Percentiles rank a stretch among this genome's conserved stretches.
Evolutionary conservation across 2,329 filamentous ascomycete species (phyloP).

Genomic region (Dendryphion nanum): DNA sequence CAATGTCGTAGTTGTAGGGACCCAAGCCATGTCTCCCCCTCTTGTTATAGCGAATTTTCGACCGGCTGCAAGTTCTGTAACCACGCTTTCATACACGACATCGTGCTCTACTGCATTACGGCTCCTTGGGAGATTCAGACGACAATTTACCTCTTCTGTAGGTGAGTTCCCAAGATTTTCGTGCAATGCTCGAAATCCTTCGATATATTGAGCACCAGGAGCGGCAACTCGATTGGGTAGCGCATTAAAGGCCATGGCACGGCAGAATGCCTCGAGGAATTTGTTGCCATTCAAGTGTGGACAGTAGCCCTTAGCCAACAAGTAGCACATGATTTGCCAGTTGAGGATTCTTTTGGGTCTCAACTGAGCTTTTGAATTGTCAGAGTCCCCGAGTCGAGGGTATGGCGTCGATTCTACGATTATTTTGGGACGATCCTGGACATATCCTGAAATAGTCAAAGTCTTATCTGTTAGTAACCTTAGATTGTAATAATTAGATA

Average conservation of each 20-base stretch:
- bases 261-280: constrained; percentile 4
- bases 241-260: constrained; percentile 4
- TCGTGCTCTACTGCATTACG: background rate
- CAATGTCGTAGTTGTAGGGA: constrained; percentile 5
- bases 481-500: background rate
- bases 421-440: constrained; percentile 1
- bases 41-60: constrained; percentile 6
- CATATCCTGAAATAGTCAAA: constrained; percentile 3
- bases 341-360: constrained; percentile 1
- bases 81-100: constrained; percentile 2
- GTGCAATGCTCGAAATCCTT: background rate
- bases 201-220: constrained; percentile 1
- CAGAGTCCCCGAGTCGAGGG: background rate
- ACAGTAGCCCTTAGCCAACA: background rate
- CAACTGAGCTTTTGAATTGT: background rate
- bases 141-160: background rate
- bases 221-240: constrained; percentile 1
- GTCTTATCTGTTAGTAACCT: background rate
- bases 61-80: constrained; percentile 2
- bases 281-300: background rate
- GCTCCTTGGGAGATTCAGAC: background rate
- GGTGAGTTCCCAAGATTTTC: too few species aligned
- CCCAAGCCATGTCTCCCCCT: constrained; percentile 6
- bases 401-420: constrained; percentile 5
- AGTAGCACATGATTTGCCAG: constrained; percentile 5